These are phyloP conservation scores for Trametes sanguinea DNA, from an alignment of 768 basidiomycete species.

Conservation along the genomic window DNA sequence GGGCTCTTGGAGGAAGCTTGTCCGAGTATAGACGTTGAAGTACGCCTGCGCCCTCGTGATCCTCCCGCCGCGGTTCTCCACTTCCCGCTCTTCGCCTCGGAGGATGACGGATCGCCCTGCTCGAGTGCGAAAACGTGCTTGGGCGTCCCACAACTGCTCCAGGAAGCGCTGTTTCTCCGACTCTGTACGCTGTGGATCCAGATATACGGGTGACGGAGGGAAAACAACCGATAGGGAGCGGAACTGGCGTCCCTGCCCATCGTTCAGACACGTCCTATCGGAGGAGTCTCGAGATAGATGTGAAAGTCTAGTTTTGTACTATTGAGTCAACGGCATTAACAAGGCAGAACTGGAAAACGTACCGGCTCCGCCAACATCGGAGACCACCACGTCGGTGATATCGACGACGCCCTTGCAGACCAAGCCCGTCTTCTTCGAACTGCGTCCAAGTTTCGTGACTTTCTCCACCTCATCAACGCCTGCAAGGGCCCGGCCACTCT, in stretches of 20 bases:
- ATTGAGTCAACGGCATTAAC: constrained; percentile 1
- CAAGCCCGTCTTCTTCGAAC: constrained; percentile 77
- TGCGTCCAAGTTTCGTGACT: constrained; percentile 62
- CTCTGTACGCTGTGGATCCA: constrained; percentile 66
- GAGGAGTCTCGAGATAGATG: constrained; percentile 80
- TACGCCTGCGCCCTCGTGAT: constrained; percentile 76
- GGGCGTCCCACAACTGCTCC: constrained; percentile 86
- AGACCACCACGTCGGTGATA: constrained; percentile 78
- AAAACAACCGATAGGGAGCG: constrained; percentile 77
- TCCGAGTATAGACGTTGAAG: constrained; percentile 86
- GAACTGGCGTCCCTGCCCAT: constrained; percentile 87
- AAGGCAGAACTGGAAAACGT: constrained; percentile 28
- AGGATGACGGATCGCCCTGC: constrained; percentile 74
- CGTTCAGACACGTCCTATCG: constrained; percentile 79
- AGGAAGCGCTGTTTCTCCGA: constrained; percentile 80
- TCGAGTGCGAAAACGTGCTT: constrained; percentile 77
- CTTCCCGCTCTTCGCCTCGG: constrained; percentile 70
- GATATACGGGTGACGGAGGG: constrained; percentile 65
- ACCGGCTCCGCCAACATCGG: constrained; percentile 88
- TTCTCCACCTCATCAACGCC: constrained; percentile 82
- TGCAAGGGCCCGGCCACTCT: constrained; percentile 65
- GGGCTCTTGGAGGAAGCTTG: constrained; percentile 72
- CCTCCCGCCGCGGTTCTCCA: constrained; percentile 65
- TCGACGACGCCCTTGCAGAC: constrained; percentile 84
- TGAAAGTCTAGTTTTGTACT: constrained; percentile 64